These are phyloP conservation scores for Penicillium canariense DNA, from an alignment of 495 filamentous ascomycete species.

Conservation along the genomic window DNA sequence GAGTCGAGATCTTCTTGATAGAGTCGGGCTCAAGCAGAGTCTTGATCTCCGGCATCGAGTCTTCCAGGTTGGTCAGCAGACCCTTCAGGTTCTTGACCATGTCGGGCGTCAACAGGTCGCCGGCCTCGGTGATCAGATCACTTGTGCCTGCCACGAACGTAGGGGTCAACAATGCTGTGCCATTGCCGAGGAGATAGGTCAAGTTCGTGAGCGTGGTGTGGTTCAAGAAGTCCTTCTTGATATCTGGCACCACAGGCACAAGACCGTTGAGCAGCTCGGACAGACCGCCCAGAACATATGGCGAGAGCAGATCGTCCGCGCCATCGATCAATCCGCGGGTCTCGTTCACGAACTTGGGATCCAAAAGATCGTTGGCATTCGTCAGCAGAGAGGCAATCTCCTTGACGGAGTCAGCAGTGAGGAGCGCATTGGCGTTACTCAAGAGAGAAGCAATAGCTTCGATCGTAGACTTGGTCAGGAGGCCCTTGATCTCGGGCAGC, in stretches of 20 bases:
- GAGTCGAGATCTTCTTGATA: constrained; percentile 35
- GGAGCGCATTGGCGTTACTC: constrained; percentile 34
- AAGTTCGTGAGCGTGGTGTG: constrained; percentile 34
- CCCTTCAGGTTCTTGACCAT: constrained; percentile 37
- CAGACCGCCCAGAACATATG: constrained; percentile 24
- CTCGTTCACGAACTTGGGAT: constrained; percentile 37
- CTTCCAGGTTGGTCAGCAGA: constrained; percentile 29
- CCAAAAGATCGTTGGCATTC: constrained; percentile 43
- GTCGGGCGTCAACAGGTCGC: constrained; percentile 33
- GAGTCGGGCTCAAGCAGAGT: constrained; percentile 33
- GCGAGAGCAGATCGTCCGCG: constrained; percentile 40
- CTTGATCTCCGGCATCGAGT: constrained; percentile 27
- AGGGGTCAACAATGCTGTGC: constrained; percentile 35
- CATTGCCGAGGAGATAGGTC: constrained; percentile 36
- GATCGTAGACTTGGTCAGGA: constrained; percentile 36
- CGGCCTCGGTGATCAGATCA: constrained; percentile 34
- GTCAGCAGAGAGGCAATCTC: constrained; percentile 35
- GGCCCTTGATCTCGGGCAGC: constrained; percentile 29
- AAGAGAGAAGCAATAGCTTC: constrained; percentile 24
- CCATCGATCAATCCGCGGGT: constrained; percentile 38
- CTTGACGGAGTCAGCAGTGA: constrained; percentile 27
- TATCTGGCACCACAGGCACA: constrained; percentile 26
- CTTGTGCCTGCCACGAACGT: constrained; percentile 32
- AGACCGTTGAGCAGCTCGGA: constrained; percentile 34
- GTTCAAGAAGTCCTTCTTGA: constrained; percentile 33